A percentile compares a stretch with the other conserved stretches of the same genome.
These are phyloP conservation scores for Lactuca saligna DNA, from an alignment of 129 eudicot species.

Conservation along the genomic window DNA sequence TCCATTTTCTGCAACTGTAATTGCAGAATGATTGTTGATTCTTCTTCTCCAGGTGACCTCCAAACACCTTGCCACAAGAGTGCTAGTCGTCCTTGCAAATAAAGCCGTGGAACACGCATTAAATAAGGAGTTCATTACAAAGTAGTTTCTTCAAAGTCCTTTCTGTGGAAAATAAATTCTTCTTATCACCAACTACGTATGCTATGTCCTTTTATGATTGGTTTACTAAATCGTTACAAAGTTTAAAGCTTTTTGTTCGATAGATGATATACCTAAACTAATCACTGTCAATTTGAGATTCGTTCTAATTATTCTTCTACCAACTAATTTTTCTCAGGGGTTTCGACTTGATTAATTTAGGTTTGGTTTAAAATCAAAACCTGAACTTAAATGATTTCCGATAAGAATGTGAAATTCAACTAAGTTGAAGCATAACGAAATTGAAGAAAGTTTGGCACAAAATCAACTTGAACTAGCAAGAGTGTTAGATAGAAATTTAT, in stretches of 20 bases:
- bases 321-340: slow-evolving; percentile 10
- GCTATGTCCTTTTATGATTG: slow-evolving; percentile 6
- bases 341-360: slow-evolving; percentile 20
- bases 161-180: slow-evolving; percentile 46
- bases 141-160: slow-evolving; percentile 34
- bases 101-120: slow-evolving; percentile 53
- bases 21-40: slow-evolving; percentile 34
- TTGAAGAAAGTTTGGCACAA: neutral
- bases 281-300: slow-evolving; percentile 18
- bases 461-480: slow-evolving; percentile 17
- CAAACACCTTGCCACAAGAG: slow-evolving; percentile 43
- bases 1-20: slow-evolving; percentile 34
- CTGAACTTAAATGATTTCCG: slow-evolving; percentile 8
- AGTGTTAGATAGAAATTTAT: slow-evolving; percentile 8
- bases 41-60: slow-evolving; percentile 36
- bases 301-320: slow-evolving; percentile 1
- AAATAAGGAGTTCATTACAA: slow-evolving; percentile 72
- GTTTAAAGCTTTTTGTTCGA: neutral
- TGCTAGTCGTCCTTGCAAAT: slow-evolving; percentile 45
- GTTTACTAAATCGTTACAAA: neutral
- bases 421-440: slow-evolving; percentile 14
- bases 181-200: slow-evolving; percentile 19
- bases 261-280: slow-evolving; percentile 18
- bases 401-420: slow-evolving; percentile 1
- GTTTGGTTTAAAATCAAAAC: slow-evolving; percentile 6